A percentile compares a stretch with the other conserved stretches of the same genome.
Conservation (phyloP, 2,329 filamentous ascomycete species). For the Talaromyces sp. region DNA sequence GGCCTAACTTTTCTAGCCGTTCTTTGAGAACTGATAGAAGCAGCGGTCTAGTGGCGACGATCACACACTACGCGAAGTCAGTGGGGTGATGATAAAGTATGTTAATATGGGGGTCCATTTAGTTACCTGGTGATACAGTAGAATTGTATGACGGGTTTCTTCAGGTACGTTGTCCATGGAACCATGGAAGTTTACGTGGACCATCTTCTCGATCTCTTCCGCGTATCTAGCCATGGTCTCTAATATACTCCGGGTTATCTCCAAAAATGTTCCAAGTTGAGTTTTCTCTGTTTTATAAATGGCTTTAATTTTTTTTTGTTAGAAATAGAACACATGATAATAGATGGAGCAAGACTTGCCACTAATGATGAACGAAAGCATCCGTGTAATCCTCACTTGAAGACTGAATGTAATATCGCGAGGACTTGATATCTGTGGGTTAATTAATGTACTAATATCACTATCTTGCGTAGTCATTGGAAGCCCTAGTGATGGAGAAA, state of each 20-base stretch:
- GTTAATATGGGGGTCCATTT: fast-evolving
- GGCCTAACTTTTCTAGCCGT: slow-evolving; percentile 21
- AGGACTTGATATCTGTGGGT: slow-evolving; percentile 19
- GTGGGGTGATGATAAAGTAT: background rate
- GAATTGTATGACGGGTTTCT: slow-evolving; percentile 32
- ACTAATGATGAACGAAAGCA: slow-evolving; percentile 31
- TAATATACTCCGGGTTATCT: slow-evolving; percentile 31
- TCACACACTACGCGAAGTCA: slow-evolving; percentile 16
- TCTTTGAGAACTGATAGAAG: slow-evolving; percentile 14
- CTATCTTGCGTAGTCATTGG: slow-evolving; percentile 35
- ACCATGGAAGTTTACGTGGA: slow-evolving; percentile 28
- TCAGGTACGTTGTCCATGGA: slow-evolving; percentile 32
- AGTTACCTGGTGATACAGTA: slow-evolving; percentile 36
- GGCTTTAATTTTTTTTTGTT: slow-evolving; percentile 17
- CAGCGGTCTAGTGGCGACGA: slow-evolving; percentile 11
- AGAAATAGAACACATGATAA: background rate
- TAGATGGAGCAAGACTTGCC: slow-evolving; percentile 20
- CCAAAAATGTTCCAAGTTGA: slow-evolving; percentile 29
- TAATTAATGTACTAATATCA: slow-evolving; percentile 33
- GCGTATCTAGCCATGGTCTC: slow-evolving; percentile 34
- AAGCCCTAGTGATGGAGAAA: slow-evolving; percentile 35
- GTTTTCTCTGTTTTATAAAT: slow-evolving; percentile 33
- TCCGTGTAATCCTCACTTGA: slow-evolving; percentile 31
- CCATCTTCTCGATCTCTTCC: slow-evolving; percentile 34
- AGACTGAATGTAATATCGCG: slow-evolving; percentile 28